phyloP scores from a whole-genome alignment of 495 filamentous ascomycete genomes.

The Durotheca rogersii region DNA sequence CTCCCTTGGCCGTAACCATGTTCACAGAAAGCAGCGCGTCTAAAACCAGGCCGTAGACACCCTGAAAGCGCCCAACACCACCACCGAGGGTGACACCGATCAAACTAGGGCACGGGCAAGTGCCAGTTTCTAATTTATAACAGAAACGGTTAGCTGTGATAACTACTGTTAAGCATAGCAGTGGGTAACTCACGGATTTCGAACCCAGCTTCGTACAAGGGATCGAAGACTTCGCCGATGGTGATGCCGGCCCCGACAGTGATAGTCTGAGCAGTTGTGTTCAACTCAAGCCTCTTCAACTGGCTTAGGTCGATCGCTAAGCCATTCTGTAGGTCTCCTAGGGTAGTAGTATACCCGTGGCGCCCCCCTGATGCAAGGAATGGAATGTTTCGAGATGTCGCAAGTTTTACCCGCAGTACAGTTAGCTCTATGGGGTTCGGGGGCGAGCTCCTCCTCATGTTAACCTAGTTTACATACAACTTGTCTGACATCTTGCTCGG shows the following conservation, averaged over 20 bases:
- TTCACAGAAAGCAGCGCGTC: conserved; percentile 37
- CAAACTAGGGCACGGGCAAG: conserved; percentile 34
- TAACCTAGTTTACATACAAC: no score
- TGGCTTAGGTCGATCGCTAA: conserved; percentile 34
- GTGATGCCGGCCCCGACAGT: conserved; percentile 30
- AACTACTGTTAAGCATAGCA: no score
- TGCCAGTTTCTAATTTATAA: conserved; percentile 35
- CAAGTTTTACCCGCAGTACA: conserved; percentile 11
- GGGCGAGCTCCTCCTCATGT: no score
- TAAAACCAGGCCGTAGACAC: conserved; percentile 37
- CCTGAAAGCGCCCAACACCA: conserved; percentile 37
- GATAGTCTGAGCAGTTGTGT: conserved; percentile 11
- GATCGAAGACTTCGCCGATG: conserved; percentile 23
- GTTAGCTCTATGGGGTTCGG: no score
- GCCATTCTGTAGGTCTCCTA: conserved; percentile 3
- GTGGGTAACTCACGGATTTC: conserved; percentile 32
- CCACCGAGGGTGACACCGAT: conserved; percentile 45
- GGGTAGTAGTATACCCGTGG: conserved; percentile 26
- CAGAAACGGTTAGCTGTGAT: no score
- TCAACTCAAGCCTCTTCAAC: conserved; percentile 24
- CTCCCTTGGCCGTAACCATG: conserved; percentile 39
- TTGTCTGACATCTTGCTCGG: no score
- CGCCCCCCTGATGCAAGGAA: conserved; percentile 36
- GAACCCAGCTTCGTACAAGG: conserved; percentile 31
- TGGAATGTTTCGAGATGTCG: conserved; percentile 13